These are phyloP conservation scores for Postia placenta DNA, from an alignment of 768 basidiomycete genomes.

Conservation along the genomic window DNA sequence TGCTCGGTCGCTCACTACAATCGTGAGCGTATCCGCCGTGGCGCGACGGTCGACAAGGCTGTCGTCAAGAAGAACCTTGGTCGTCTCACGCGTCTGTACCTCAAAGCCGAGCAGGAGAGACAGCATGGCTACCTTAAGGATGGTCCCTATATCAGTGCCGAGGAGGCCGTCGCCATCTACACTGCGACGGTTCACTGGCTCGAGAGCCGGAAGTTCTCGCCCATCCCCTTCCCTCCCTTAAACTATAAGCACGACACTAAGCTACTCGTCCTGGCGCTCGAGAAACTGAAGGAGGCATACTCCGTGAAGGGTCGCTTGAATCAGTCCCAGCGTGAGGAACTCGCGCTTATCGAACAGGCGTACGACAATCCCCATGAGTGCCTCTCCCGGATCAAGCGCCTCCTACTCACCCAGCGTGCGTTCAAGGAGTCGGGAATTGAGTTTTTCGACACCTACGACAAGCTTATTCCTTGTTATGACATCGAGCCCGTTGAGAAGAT, in stretches of 20 bases:
- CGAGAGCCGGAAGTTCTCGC: slow-evolving; percentile 95
- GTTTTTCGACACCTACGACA: slow-evolving; percentile 97
- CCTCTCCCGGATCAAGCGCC: slow-evolving; percentile 95
- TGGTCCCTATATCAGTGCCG: slow-evolving; percentile 97
- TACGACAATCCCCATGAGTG: slow-evolving; percentile 99
- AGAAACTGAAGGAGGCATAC: slow-evolving; percentile 98
- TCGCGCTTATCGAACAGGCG: slow-evolving; percentile 97
- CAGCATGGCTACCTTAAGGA: slow-evolving; percentile 99
- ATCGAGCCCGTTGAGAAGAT: slow-evolving; percentile 99
- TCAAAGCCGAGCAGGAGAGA: slow-evolving; percentile 98
- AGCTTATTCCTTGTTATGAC: slow-evolving; percentile 97
- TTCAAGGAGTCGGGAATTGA: slow-evolving; percentile 99
- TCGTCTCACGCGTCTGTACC: slow-evolving; percentile 92
- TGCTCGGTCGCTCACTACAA: slow-evolving; percentile 98
- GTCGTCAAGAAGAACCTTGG: slow-evolving; percentile 99
- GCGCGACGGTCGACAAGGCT: slow-evolving; percentile 96
- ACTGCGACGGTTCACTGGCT: slow-evolving; percentile 99
- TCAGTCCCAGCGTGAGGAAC: slow-evolving; percentile 95
- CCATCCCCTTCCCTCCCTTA: slow-evolving; percentile 98
- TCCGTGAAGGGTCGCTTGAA: slow-evolving; percentile 96
- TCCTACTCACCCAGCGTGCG: slow-evolving; percentile 92
- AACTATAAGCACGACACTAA: slow-evolving; percentile 99
- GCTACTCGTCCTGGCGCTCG: slow-evolving; percentile 89
- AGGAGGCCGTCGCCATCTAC: slow-evolving; percentile 98
- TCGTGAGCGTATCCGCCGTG: slow-evolving; percentile 93